Evolutionary conservation across 768 basidiomycete species (phyloP).

Genomic region (Lentinus brumalis): DNA sequence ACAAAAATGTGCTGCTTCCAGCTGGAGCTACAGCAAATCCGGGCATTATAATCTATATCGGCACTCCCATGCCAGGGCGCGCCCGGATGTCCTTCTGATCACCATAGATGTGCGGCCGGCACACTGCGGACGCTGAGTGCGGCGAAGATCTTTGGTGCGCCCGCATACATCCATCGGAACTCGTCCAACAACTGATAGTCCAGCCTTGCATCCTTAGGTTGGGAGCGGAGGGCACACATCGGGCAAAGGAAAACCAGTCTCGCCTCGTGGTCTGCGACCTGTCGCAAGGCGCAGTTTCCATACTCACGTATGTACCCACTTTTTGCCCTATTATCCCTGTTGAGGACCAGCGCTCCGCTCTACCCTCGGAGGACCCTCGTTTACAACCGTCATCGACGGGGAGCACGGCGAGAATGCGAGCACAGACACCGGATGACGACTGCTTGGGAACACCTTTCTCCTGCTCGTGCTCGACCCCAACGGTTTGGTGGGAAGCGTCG

Average conservation of each 20-base stretch:
- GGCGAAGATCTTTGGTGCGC: conserved; percentile 14
- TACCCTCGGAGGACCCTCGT: conserved; percentile 14
- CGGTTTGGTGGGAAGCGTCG: background rate
- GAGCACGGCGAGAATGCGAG: conserved; percentile 2
- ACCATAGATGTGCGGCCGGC: conserved; percentile 1
- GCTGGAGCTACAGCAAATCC: background rate
- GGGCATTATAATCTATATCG: background rate
- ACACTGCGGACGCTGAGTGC: conserved; percentile 7
- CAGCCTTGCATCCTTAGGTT: background rate
- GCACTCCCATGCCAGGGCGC: conserved; percentile 2
- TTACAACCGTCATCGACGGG: background rate
- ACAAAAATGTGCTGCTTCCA: conserved; percentile 1
- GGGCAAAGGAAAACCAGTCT: background rate
- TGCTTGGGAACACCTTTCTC: background rate
- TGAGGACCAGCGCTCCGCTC: conserved; percentile 17
- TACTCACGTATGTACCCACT: background rate
- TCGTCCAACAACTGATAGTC: background rate
- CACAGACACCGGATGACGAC: background rate
- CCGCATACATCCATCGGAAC: background rate
- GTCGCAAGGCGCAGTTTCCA: conserved; percentile 1
- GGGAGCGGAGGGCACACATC: background rate
- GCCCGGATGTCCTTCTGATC: conserved; percentile 4
- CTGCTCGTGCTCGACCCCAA: background rate
- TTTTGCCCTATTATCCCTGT: conserved; percentile 5
- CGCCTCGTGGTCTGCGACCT: conserved; percentile 1